Evolutionary conservation across 257 asterid species (phyloP).

Genomic region (Solanum chiquidenum): DNA sequence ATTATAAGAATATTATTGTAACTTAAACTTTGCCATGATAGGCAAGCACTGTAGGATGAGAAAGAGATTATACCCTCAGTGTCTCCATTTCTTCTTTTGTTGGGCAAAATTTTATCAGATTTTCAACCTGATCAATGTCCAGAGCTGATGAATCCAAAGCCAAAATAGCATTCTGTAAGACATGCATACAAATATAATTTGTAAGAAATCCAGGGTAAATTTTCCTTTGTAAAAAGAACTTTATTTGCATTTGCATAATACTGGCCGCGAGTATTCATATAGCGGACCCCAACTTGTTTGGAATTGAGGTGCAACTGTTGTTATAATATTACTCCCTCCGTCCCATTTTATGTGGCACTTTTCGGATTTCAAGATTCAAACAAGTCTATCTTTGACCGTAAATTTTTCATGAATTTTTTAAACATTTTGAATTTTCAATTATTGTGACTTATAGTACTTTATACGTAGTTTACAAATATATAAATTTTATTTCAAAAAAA

Average conservation of each 20-base stretch:
- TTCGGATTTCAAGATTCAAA: too few relatives aligned
- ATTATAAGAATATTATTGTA: background rate
- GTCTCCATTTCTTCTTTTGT: conserved; percentile 99
- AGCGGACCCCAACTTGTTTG: background rate
- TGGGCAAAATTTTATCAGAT: conserved; percentile 93
- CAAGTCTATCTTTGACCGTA: too few relatives aligned
- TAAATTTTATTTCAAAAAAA: too few relatives aligned
- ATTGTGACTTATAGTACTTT: too few relatives aligned
- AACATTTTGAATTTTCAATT: too few relatives aligned
- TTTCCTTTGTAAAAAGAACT: background rate
- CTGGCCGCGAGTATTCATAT: background rate
- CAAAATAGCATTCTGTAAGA: conserved; percentile 63
- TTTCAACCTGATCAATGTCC: conserved; percentile 99
- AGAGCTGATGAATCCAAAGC: conserved; percentile 82
- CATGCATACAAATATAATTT: background rate
- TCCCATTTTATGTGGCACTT: too few relatives aligned
- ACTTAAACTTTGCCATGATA: background rate
- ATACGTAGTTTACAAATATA: too few relatives aligned
- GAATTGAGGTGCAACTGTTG: background rate
- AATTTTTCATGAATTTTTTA: too few relatives aligned
- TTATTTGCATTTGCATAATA: background rate
- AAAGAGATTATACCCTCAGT: conserved; percentile 45
- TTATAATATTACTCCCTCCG: background rate
- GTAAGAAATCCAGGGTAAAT: background rate
- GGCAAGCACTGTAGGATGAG: background rate